Percentiles rank a stretch among this genome's conserved stretches.
These are phyloP conservation scores for Solanum infundibuliforme DNA, from an alignment of 257 asterid genomes.

Conservation along the genomic window DNA sequence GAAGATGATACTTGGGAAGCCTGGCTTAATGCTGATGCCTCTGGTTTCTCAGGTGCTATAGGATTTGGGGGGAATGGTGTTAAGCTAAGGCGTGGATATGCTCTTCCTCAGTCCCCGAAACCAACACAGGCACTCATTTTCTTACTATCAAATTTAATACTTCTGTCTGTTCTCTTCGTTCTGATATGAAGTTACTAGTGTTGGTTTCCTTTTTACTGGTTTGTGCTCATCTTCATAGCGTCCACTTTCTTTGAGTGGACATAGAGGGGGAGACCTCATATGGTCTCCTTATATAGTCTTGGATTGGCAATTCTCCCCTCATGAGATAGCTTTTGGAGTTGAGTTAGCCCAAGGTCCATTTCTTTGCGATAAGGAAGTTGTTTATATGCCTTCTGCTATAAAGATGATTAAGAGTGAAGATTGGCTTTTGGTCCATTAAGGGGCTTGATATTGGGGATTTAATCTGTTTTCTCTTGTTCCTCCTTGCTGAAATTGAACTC, in stretches of 20 bases:
- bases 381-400: not conserved
- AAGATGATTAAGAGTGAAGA: not conserved
- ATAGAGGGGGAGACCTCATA: not conserved
- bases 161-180: not conserved
- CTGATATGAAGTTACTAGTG: not conserved
- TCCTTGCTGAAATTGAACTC: not conserved
- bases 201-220: not conserved
- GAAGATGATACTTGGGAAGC: constrained; percentile 99
- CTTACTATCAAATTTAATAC: not conserved
- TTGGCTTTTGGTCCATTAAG: not conserved
- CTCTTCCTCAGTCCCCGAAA: constrained; percentile 66
- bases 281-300: not conserved
- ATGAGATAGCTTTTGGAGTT: not conserved
- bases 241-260: not conserved
- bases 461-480: not conserved
- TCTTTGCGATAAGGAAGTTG: not conserved
- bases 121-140: constrained; percentile 68
- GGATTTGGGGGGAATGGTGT: constrained; percentile 38
- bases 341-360: not conserved
- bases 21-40: constrained; percentile 65
- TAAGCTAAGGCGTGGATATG: constrained; percentile 92
- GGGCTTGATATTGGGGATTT: not conserved
- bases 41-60: constrained; percentile 59
- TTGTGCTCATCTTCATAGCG: not conserved
- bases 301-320: not conserved